Percentiles rank a stretch among this genome's conserved stretches.
These are phyloP conservation scores for Bretschneidera sinensis DNA, from an alignment of 345 rosid species.

Conservation along the genomic window DNA sequence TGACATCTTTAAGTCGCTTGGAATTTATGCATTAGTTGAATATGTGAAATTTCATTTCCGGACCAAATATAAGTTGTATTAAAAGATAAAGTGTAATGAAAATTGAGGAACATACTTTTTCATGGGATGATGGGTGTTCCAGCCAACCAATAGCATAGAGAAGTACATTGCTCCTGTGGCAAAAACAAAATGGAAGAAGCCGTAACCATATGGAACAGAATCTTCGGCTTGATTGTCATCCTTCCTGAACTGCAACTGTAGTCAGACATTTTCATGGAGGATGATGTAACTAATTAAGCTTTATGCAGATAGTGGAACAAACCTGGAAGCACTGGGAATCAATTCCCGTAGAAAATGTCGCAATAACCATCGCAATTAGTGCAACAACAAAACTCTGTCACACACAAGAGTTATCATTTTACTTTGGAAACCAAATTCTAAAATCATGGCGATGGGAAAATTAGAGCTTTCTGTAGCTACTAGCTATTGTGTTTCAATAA, in stretches of 20 bases:
- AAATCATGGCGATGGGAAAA: not conserved
- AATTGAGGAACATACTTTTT: constrained; percentile 44
- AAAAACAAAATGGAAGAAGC: constrained; percentile 95
- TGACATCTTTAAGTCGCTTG: not conserved
- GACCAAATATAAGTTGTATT: not conserved
- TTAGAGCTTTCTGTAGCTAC: no score
- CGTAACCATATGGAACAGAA: constrained; percentile 85
- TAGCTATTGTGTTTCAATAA: no score
- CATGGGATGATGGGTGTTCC: constrained; percentile 88
- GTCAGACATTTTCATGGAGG: constrained; percentile 12
- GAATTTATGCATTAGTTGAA: not conserved
- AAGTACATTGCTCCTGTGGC: constrained; percentile 99
- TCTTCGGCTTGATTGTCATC: constrained; percentile 44
- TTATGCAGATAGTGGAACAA: constrained; percentile 11
- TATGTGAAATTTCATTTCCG: not conserved
- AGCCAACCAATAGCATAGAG: constrained; percentile 85
- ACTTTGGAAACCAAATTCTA: not conserved
- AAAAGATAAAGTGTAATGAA: not conserved
- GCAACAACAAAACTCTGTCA: constrained; percentile 86
- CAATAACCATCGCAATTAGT: constrained; percentile 77
- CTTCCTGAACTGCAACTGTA: constrained; percentile 49
- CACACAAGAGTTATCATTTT: no score
- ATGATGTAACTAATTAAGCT: not conserved
- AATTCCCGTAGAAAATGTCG: constrained; percentile 94
- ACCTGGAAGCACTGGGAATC: constrained; percentile 97